Percentiles rank a stretch among this genome's conserved stretches.
Evolutionary conservation across 2,329 filamentous ascomycete species (phyloP).

Genomic region (Fusarium sp.): DNA sequence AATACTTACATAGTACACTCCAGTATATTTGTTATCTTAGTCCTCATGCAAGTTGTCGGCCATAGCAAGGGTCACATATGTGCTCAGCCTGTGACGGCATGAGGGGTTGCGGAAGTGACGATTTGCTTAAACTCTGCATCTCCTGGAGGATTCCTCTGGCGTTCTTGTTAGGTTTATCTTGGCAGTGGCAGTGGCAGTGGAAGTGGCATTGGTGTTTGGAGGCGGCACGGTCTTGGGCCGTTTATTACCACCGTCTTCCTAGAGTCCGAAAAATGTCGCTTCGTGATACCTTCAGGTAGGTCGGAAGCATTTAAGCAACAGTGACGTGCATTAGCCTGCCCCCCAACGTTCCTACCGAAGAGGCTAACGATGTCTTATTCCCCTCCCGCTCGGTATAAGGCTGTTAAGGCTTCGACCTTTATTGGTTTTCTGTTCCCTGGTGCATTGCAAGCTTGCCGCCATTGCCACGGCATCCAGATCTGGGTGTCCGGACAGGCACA

Average conservation of each 20-base stretch:
- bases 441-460: conserved; percentile 14
- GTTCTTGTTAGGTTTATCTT: background rate
- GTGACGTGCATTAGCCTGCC: background rate
- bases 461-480: conserved; percentile 2
- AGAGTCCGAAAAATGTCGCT: background rate
- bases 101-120: background rate
- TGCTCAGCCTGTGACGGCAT: background rate
- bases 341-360: background rate
- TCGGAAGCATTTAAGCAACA: background rate
- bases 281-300: background rate
- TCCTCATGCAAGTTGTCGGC: background rate
- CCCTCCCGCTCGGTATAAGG: background rate
- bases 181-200: no score
- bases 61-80: background rate
- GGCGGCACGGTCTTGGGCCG: background rate
- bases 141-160: background rate
- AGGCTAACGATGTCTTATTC: background rate
- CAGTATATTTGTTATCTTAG: no score
- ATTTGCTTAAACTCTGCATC: background rate
- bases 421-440: background rate
- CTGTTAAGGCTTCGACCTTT: background rate
- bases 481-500: background rate
- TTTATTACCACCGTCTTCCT: background rate
- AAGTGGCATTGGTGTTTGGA: background rate
- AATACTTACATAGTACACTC: no score